These are phyloP conservation scores for Cyclanthera cordifolia DNA, from an alignment of 306 rosid genomes.

Conservation along the genomic window DNA sequence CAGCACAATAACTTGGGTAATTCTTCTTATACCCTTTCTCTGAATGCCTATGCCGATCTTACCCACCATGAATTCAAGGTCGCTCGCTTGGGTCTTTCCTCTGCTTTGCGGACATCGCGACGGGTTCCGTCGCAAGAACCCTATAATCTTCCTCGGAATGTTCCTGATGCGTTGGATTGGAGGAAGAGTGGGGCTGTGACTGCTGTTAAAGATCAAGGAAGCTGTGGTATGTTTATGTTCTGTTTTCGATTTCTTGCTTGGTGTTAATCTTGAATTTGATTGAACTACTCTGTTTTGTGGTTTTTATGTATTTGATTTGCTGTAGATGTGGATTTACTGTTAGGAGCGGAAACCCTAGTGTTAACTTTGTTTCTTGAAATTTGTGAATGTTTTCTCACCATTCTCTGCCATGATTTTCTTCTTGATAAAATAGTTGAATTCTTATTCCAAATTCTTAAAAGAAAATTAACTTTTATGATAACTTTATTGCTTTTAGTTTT, in stretches of 20 bases:
- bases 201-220: constrained; percentile 67
- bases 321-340: not conserved
- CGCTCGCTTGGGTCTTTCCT: constrained; percentile 59
- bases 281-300: not conserved
- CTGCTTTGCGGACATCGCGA: constrained; percentile 24
- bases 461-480: too few relatives aligned
- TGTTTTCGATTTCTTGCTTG: not conserved
- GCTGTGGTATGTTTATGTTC: constrained; percentile 44
- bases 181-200: constrained; percentile 65
- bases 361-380: not conserved
- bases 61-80: constrained; percentile 67
- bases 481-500: too few relatives aligned
- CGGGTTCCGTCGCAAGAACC: constrained; percentile 12
- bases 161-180: constrained; percentile 81
- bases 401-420: too few relatives aligned
- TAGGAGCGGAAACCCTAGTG: not conserved
- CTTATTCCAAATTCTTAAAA: too few relatives aligned
- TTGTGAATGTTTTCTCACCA: too few relatives aligned
- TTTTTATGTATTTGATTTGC: not conserved
- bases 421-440: too few relatives aligned
- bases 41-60: constrained; percentile 79
- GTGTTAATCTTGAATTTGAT: not conserved
- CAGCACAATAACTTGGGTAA: constrained; percentile 36
- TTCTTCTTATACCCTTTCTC: constrained; percentile 51
- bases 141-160: constrained; percentile 5